Base-by-base conservation (phyloP, 75 land plant species). In the Cryptomeria japonica region DNA sequence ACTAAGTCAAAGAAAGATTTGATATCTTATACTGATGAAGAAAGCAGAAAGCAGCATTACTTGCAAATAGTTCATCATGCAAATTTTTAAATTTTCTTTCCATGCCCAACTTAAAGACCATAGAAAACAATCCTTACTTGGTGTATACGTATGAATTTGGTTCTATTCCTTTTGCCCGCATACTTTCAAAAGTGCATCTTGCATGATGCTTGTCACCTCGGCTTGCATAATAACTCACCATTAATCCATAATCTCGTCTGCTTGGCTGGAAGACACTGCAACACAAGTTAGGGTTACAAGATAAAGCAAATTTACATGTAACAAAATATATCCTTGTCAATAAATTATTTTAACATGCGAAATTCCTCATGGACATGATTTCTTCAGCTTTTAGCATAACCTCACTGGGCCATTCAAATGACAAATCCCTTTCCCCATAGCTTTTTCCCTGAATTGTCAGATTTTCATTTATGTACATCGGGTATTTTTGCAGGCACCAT, bases 171-270 rank as follows among this genome's bases (percentile, higher is more conserved):
- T 93, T 88, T 55, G 96, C 99, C 14, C 99, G 89, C 99, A 98
- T 98, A 38, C 88, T 94, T 87, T 98, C 99, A 88, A 98, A 98
- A 25, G 93, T 91, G 79, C 95, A 93, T 64, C 99, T 95, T 39
- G 99, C 99, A 88, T 93, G 95, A 91, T 96, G 95, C 91, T 96
- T 96, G 80, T 98, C 99, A 38, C 99, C 99, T 85, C 97, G 93
- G 87, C 93, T 95, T 70, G 96, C 99, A 92, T 98, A 98, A 88
- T 91, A 98, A 25, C 87, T 94, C 31, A 98, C 96, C 91, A 98
- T 91, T 91, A 98, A 89, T 2, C 96, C 95, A 91, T 89, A 97
- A 86, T 98, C 99, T 87, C 93, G 89, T 80, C 95, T 91, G 44
- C 94, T 93, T 86, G 99, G 99, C 99, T 98, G 91, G 51, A 47